Conservation (phyloP, 805 yeast genomes). For the Ogataea populi-albae region DNA sequence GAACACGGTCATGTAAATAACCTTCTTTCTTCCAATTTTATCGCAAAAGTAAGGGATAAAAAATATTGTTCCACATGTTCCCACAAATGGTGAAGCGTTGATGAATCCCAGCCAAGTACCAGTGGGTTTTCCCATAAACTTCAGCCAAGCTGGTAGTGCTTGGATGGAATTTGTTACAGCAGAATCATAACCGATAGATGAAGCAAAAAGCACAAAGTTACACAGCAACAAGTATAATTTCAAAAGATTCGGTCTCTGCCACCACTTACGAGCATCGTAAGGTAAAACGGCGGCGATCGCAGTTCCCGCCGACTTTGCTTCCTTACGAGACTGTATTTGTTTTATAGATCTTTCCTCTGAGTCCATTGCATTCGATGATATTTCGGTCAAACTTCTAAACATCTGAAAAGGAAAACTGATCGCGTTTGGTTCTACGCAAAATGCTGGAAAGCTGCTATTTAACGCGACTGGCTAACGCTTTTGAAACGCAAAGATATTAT, state of each 20-base stretch:
- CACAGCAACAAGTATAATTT: slow-evolving; percentile 13
- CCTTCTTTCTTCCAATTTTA: slow-evolving; percentile 15
- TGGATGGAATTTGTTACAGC: slow-evolving; percentile 20
- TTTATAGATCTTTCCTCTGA: background rate
- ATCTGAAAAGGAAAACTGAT: background rate
- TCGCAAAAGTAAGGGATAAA: slow-evolving; percentile 18
- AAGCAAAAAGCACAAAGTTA: slow-evolving; percentile 17
- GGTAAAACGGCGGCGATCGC: slow-evolving; percentile 16
- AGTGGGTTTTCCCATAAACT: slow-evolving; percentile 15
- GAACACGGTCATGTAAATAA: slow-evolving; percentile 11
- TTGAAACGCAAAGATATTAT: too few species aligned
- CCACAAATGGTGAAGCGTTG: slow-evolving; percentile 19
- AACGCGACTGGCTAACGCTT: too few species aligned
- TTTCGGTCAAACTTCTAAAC: background rate
- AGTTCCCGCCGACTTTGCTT: slow-evolving; percentile 11
- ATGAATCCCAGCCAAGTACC: slow-evolving; percentile 22
- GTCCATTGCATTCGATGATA: slow-evolving; percentile 1
- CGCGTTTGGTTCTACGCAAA: background rate
- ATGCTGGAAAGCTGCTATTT: background rate
- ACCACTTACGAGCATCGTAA: slow-evolving; percentile 18
- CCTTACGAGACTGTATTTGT: background rate
- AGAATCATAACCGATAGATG: slow-evolving; percentile 22
- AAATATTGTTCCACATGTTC: slow-evolving; percentile 18
- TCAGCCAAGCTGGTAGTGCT: slow-evolving; percentile 16
- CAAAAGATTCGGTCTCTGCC: slow-evolving; percentile 16